Evolutionary conservation across 257 asterid species (phyloP), one percentile per base, ranked within the genome.

Genomic region (Ophiorrhiza pumila): DNA sequence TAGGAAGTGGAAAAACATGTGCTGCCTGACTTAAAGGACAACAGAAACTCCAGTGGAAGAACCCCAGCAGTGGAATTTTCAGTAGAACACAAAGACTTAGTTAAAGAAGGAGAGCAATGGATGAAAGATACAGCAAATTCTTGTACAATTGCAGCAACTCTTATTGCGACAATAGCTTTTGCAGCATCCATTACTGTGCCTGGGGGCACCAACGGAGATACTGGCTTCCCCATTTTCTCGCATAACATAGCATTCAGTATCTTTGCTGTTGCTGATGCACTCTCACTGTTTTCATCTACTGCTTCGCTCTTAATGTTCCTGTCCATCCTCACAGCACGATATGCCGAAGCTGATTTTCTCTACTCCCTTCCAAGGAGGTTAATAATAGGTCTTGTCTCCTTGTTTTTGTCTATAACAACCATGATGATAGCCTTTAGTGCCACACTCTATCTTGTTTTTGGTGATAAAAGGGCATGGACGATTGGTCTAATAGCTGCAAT

Each of bases 151-250:
- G 71, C 74, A 12, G 84, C 84, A 64, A 76, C 85, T 7, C 84
- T 82, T 41, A 78, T 83, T 5, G 78, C 86, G 2, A 82, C 83
- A 4, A 32, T 85, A 23, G 81, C 80, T 37, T 85, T 82, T 63
- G 84, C 74, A 10, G 87, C 87, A 62, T 60, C 89, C 47, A 85
- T 82, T 46, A 77, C 83, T 47, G 86, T 80, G 55, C 77, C 83
- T 12, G 80, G 85, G 2, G 80, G 85, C 29, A 82, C 68, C 49
- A 64, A 80, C 27, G 62, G 83, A 10, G 71, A 76, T 7, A 76
- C 34, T 0, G 78, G 84, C 46, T 27, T 73, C 66, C 75, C 87
- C 7, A 78, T 73, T 65, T 78, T 83, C 75, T 72, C 66, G 34
- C 22, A 27, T 0, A 23, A 52, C 0, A 1, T 15, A 12, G 74